Evolutionary conservation across 2,329 filamentous ascomycete species (phyloP).

Genomic region (Setomelanomma holmii): DNA sequence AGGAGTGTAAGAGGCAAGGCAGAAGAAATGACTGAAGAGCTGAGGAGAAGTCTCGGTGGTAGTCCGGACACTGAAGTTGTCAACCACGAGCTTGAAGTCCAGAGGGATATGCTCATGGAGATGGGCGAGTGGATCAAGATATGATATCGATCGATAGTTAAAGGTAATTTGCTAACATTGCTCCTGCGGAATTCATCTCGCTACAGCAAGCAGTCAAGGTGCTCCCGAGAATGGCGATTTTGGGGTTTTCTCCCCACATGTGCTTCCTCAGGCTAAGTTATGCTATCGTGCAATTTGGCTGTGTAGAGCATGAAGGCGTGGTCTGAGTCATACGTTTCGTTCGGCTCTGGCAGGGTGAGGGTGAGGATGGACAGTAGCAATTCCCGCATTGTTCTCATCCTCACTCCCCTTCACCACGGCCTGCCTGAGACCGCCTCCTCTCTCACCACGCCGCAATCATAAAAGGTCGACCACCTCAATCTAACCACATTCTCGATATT

Average conservation of each 20-base stretch:
- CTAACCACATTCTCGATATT: no score
- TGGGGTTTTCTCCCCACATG: no score
- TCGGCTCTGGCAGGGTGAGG: slow-evolving; percentile 6
- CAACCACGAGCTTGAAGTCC: slow-evolving; percentile 34
- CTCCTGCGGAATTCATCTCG: neutral
- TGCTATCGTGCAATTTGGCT: no score
- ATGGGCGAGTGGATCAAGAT: slow-evolving; percentile 37
- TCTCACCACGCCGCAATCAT: slow-evolving; percentile 1
- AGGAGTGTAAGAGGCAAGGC: slow-evolving; percentile 48
- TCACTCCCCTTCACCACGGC: slow-evolving; percentile 12
- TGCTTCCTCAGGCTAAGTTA: no score
- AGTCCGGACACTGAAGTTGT: slow-evolving; percentile 27
- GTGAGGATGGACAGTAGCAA: neutral
- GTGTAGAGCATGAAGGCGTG: neutral
- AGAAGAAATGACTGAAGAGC: slow-evolving; percentile 39
- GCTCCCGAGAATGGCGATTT: no score
- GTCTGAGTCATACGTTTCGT: neutral
- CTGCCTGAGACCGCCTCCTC: slow-evolving; percentile 7
- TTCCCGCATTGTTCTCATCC: neutral
- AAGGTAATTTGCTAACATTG: no score
- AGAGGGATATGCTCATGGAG: slow-evolving; percentile 34
- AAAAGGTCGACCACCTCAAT: neutral
- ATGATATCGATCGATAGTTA: neutral
- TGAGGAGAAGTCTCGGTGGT: slow-evolving; percentile 26
- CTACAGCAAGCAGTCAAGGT: no score